phyloP scores from a whole-genome alignment of 352 stramenopile genomes.

The Phytophthora podocarpi region DNA sequence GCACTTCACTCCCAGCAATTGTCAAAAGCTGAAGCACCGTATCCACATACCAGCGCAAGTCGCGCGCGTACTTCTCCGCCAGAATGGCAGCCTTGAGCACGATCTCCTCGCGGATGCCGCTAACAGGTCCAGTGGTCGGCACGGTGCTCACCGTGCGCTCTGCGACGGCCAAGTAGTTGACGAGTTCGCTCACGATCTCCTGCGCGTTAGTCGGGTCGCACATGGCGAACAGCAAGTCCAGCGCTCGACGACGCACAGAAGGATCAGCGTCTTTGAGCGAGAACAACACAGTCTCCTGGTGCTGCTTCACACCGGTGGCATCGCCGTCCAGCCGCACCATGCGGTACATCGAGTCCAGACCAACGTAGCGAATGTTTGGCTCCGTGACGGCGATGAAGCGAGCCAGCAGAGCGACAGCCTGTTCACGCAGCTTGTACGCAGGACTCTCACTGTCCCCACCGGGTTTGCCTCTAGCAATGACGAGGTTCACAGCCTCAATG shows the following conservation, averaged over 20 bases:
- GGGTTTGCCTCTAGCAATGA: constrained; percentile 93
- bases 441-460: constrained; percentile 34
- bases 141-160: constrained; percentile 72
- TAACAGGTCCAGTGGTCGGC: constrained; percentile 23
- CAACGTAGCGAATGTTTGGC: constrained; percentile 98
- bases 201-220: constrained; percentile 96
- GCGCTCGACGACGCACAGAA: constrained; percentile 93
- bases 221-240: constrained; percentile 98
- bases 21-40: constrained; percentile 97
- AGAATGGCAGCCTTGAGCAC: constrained; percentile 99
- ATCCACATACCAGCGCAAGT: constrained; percentile 97
- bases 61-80: constrained; percentile 96
- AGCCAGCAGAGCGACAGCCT: constrained; percentile 93
- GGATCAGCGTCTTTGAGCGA: constrained; percentile 98
- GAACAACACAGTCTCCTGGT: constrained; percentile 95
- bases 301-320: constrained; percentile 91
- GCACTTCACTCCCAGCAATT: constrained; percentile 92
- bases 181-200: constrained; percentile 95
- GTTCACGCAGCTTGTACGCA: constrained; percentile 88
- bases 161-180: constrained; percentile 94
- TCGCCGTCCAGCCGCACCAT: constrained; percentile 91
- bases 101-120: constrained; percentile 93
- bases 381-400: constrained; percentile 98
- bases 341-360: constrained; percentile 96
- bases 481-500: constrained; percentile 98